A percentile compares a stretch with the other conserved stretches of the same genome.
Conservation (phyloP, 2,329 filamentous ascomycete genomes). For the Colletotrichum sp. region DNA sequence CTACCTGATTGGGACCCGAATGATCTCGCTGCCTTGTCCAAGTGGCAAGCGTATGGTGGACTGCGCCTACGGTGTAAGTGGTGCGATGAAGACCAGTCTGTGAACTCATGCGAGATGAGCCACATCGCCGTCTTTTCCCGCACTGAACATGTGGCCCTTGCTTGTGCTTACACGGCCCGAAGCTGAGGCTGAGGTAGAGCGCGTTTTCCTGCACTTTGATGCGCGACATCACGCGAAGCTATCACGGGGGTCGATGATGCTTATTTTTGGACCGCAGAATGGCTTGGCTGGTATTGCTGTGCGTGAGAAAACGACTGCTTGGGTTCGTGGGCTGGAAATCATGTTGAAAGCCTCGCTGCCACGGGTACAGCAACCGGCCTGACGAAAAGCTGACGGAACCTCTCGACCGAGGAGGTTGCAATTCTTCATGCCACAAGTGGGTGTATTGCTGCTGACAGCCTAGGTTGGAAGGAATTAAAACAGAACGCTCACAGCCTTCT, state of each 20-base stretch:
- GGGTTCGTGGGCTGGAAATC: neutral
- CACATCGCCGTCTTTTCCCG: neutral
- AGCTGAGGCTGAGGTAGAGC: neutral
- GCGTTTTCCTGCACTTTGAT: neutral
- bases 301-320: neutral
- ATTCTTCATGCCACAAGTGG: neutral
- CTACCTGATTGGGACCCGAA: neutral
- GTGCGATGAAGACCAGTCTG: neutral
- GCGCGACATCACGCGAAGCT: neutral
- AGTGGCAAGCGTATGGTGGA: neutral
- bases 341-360: neutral
- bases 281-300: neutral
- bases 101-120: neutral
- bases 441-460: neutral
- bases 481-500: neutral
- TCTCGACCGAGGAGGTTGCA: neutral
- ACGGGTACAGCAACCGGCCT: neutral
- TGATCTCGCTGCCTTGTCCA: neutral
- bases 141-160: neutral
- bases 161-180: neutral
- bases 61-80: neutral
- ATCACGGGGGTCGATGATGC: neutral
- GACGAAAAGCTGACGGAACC: neutral
- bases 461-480: neutral
- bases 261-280: neutral